Percentiles rank a stretch among this genome's conserved stretches.
phyloP scores from a whole-genome alignment of 495 filamentous ascomycete species.

The Xylaria telfairii region DNA sequence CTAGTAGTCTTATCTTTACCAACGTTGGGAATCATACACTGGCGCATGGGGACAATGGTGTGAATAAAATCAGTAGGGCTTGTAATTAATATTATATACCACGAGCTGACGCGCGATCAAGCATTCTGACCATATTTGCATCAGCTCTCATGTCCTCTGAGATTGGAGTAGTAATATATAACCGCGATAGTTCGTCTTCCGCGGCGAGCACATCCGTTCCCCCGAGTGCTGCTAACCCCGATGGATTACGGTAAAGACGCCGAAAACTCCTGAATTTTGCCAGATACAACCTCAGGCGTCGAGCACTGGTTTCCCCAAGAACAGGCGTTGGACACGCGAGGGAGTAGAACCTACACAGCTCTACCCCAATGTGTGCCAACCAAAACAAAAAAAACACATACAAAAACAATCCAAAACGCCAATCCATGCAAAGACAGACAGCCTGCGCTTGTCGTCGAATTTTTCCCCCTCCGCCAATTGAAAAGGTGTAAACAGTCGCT shows the following conservation, averaged over 20 bases:
- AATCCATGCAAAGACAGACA: conserved; percentile 42
- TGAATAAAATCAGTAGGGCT: conserved; percentile 28
- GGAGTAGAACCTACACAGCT: neutral
- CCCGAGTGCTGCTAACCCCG: conserved; percentile 24
- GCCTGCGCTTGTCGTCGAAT: conserved; percentile 38
- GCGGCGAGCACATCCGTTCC: conserved; percentile 25
- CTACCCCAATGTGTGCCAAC: conserved; percentile 4
- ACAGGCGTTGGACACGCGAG: neutral
- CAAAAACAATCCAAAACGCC: conserved; percentile 36
- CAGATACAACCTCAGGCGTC: neutral
- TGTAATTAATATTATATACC: conserved; percentile 43
- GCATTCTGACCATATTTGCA: conserved; percentile 25
- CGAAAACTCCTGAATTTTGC: conserved; percentile 33
- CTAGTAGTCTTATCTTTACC: neutral
- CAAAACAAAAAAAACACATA: conserved; percentile 23
- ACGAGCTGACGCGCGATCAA: conserved; percentile 31
- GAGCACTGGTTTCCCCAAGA: conserved; percentile 1
- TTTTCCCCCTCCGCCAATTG: conserved; percentile 33
- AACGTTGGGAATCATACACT: neutral
- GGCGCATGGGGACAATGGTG: neutral
- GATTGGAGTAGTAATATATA: conserved; percentile 33
- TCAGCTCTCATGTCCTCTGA: conserved; percentile 33
- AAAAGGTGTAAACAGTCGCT: conserved; percentile 55
- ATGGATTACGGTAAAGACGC: conserved; percentile 26
- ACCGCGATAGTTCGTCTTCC: conserved; percentile 25